Conservation (phyloP, 176 grass and related monocot species). For the Tillandsia fasciculata region DNA sequence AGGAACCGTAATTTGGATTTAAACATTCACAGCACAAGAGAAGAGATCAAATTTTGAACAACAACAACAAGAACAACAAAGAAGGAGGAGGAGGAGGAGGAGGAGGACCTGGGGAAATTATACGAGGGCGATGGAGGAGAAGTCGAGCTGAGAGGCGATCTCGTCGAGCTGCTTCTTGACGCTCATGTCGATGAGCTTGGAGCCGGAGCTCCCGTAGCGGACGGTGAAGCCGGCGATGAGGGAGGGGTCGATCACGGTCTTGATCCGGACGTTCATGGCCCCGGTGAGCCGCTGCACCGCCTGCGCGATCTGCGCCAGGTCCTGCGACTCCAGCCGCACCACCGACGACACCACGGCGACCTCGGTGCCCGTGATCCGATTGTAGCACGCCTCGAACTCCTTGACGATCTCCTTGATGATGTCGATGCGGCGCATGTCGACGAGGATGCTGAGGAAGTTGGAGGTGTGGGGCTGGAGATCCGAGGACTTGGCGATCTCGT, state of each 20-base stretch:
- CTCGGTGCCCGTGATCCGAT: slow-evolving; percentile 65
- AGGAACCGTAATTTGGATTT: too few relatives aligned
- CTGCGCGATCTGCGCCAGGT: slow-evolving; percentile 80
- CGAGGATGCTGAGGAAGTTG: slow-evolving; percentile 77
- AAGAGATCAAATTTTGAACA: too few relatives aligned
- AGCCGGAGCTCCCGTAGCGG: slow-evolving; percentile 51
- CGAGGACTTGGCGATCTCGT: slow-evolving; percentile 52
- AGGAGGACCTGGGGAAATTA: background rate
- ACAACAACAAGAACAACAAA: too few relatives aligned
- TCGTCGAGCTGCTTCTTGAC: slow-evolving; percentile 81
- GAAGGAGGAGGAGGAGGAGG: too few relatives aligned
- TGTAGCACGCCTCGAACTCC: slow-evolving; percentile 76
- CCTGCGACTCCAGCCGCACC: slow-evolving; percentile 67
- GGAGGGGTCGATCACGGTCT: slow-evolving; percentile 53
- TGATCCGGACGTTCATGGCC: slow-evolving; percentile 73
- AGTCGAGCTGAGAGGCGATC: slow-evolving; percentile 48
- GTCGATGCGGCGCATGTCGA: slow-evolving; percentile 45
- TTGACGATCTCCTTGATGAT: slow-evolving; percentile 50
- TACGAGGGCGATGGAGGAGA: slow-evolving; percentile 38
- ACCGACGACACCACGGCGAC: slow-evolving; percentile 71
- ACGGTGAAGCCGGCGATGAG: slow-evolving; percentile 90
- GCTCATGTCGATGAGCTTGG: slow-evolving; percentile 84
- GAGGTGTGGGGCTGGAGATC: slow-evolving; percentile 49
- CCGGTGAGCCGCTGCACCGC: slow-evolving; percentile 55
- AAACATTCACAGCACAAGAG: too few relatives aligned